These are phyloP conservation scores for Spirogloea muscicola DNA, from an alignment of 139 green algal genomes.

Conservation along the genomic window DNA sequence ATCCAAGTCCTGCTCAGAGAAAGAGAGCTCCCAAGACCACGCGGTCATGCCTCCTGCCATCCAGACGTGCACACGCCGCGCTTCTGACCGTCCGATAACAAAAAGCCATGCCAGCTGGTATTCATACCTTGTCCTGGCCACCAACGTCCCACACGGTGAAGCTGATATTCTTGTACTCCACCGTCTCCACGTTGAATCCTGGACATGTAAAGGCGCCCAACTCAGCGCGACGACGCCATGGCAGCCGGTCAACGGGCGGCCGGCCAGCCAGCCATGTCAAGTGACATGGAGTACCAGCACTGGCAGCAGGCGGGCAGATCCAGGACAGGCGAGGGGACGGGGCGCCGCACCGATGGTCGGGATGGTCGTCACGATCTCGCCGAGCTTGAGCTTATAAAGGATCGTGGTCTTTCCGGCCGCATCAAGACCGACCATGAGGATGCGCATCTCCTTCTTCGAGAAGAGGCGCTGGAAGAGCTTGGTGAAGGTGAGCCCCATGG, in stretches of 20 bases:
- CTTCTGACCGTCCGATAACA: no score
- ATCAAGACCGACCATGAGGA: slow-evolving; percentile 96
- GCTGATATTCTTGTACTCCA: slow-evolving; percentile 94
- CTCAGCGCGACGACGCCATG: not conserved
- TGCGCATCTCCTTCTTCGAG: slow-evolving; percentile 84
- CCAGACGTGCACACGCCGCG: no score
- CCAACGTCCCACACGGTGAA: slow-evolving; percentile 74
- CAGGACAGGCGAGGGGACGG: slow-evolving; percentile 1
- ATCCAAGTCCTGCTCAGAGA: not conserved
- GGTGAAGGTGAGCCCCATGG: slow-evolving; percentile 89
- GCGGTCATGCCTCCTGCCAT: no score
- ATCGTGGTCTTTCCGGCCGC: slow-evolving; percentile 98
- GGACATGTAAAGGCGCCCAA: no score
- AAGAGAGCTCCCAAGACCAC: no score
- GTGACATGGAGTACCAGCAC: not conserved
- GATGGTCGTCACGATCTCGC: slow-evolving; percentile 84
- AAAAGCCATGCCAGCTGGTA: no score
- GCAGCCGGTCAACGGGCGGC: not conserved
- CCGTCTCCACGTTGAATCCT: slow-evolving; percentile 88
- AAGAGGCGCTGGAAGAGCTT: slow-evolving; percentile 66
- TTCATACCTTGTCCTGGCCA: slow-evolving; percentile 88
- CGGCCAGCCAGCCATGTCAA: not conserved
- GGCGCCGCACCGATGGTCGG: slow-evolving; percentile 84
- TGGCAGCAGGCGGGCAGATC: not conserved
- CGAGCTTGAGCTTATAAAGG: slow-evolving; percentile 98